A percentile compares a stretch with the other conserved stretches of the same genome.
phyloP scores from a whole-genome alignment of 2,329 filamentous ascomycete genomes.

The Exophiala alcalophila region DNA sequence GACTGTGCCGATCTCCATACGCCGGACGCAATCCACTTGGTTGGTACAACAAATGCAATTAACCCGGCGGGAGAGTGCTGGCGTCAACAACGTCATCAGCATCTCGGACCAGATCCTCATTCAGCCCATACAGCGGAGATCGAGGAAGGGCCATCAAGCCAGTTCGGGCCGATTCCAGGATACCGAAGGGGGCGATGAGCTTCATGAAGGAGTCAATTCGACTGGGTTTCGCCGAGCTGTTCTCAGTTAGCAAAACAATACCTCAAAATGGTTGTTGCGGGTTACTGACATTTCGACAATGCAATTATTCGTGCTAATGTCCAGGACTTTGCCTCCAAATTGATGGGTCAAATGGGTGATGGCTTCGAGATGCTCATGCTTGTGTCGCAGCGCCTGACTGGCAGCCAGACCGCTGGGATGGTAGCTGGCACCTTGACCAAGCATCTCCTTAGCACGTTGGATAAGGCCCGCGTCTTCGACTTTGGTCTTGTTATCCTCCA shows the following conservation, averaged over 20 bases:
- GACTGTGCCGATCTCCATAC: no score
- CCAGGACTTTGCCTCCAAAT: constrained; percentile 94
- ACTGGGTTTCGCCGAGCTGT: constrained; percentile 81
- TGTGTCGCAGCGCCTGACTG: constrained; percentile 88
- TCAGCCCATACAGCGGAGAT: constrained; percentile 75
- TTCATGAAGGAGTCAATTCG: constrained; percentile 98
- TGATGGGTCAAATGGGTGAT: constrained; percentile 97
- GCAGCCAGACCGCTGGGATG: constrained; percentile 83
- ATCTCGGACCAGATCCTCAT: constrained; percentile 76
- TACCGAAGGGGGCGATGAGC: constrained; percentile 88
- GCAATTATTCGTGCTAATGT: constrained; percentile 97
- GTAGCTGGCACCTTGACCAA: constrained; percentile 59
- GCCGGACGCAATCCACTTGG: constrained; percentile 6
- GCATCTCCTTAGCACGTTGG: constrained; percentile 27
- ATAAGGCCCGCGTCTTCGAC: constrained; percentile 27
- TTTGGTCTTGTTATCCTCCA: constrained; percentile 38
- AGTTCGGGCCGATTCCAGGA: constrained; percentile 91
- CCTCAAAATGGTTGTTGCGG: constrained; percentile 24
- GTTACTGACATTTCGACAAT: constrained; percentile 87
- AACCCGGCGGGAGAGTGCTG: constrained; percentile 90
- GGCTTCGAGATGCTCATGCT: constrained; percentile 93
- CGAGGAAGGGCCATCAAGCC: constrained; percentile 95
- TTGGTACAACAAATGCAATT: constrained; percentile 29
- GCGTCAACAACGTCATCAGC: constrained; percentile 93
- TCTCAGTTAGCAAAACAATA: constrained; percentile 13